Evolutionary conservation across 495 filamentous ascomycete species (phyloP).

Genomic region (Beverwykella pulmonaria): DNA sequence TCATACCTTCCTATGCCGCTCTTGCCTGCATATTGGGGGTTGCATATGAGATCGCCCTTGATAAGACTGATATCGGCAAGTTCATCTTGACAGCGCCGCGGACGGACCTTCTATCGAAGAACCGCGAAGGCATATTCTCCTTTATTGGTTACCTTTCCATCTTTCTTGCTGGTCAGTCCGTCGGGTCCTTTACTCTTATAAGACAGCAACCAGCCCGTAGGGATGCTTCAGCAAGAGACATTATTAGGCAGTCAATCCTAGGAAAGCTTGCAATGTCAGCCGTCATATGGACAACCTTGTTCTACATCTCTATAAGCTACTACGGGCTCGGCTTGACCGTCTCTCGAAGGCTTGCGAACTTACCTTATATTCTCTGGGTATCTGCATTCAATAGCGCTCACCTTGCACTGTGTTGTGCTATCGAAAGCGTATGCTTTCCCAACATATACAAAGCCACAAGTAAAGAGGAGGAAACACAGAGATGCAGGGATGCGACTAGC

Average conservation of each 20-base stretch:
- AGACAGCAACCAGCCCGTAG: slow-evolving; percentile 42
- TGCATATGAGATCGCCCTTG: slow-evolving; percentile 72
- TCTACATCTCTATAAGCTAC: slow-evolving; percentile 64
- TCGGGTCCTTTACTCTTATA: slow-evolving; percentile 77
- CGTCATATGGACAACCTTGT: slow-evolving; percentile 67
- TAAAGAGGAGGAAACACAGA: slow-evolving; percentile 50
- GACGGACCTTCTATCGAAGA: slow-evolving; percentile 71
- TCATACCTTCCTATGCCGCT: slow-evolving; percentile 72
- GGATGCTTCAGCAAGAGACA: slow-evolving; percentile 44
- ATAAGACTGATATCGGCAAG: slow-evolving; percentile 74
- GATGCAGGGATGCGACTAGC: slow-evolving; percentile 70
- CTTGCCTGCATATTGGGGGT: slow-evolving; percentile 67
- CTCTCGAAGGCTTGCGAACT: slow-evolving; percentile 87
- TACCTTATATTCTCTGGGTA: slow-evolving; percentile 93
- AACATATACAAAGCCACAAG: slow-evolving; percentile 59
- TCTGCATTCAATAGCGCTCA: slow-evolving; percentile 82
- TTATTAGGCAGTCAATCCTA: slow-evolving; percentile 54
- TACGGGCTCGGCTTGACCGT: slow-evolving; percentile 68
- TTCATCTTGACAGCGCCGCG: slow-evolving; percentile 86
- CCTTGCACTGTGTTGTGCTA: slow-evolving; percentile 71
- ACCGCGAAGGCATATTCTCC: slow-evolving; percentile 81
- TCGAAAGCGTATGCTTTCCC: slow-evolving; percentile 79
- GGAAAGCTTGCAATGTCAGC: slow-evolving; percentile 62
- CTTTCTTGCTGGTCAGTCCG: slow-evolving; percentile 84
- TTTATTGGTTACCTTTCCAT: slow-evolving; percentile 94